Conservation (phyloP, 768 basidiomycete genomes). For the Tremella mesenterica region DNA sequence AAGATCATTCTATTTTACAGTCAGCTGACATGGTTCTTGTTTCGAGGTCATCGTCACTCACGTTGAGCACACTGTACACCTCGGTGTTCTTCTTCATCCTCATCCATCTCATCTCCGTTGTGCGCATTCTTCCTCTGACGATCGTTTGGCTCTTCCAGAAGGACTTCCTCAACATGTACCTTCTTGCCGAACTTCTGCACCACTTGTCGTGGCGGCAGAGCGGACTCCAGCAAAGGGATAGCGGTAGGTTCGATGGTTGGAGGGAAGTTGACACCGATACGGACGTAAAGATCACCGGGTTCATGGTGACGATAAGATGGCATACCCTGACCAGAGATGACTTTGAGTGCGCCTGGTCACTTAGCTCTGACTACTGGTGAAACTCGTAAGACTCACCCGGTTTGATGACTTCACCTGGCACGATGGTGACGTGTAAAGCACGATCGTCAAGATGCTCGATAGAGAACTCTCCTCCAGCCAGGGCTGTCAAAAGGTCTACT, state of each 20-base stretch:
- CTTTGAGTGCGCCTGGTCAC: conserved; percentile 68
- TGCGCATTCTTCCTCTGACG: conserved; percentile 51
- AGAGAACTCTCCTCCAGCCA: conserved; percentile 81
- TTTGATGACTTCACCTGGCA: conserved; percentile 83
- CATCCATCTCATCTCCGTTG: conserved; percentile 67
- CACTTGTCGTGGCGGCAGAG: conserved; percentile 68
- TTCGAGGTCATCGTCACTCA: no score
- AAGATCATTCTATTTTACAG: no score
- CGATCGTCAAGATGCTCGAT: conserved; percentile 93
- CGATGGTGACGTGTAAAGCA: conserved; percentile 68
- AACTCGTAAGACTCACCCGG: conserved; percentile 56
- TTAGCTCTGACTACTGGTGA: background rate
- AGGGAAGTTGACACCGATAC: conserved; percentile 80
- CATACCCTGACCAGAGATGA: conserved; percentile 93
- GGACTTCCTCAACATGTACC: conserved; percentile 70
- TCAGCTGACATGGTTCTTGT: no score
- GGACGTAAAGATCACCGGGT: conserved; percentile 83
- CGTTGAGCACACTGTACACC: conserved; percentile 73
- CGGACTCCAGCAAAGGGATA: conserved; percentile 68
- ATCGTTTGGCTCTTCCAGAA: conserved; percentile 68
- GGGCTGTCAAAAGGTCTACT: conserved; percentile 82
- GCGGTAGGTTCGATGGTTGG: conserved; percentile 60
- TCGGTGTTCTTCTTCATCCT: conserved; percentile 66
- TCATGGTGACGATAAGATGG: conserved; percentile 97
- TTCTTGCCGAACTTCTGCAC: conserved; percentile 62